A percentile compares a stretch with the other conserved stretches of the same genome.
Conservation (phyloP, 2,329 filamentous ascomycete genomes). For the Xylaria hypoxylon region DNA sequence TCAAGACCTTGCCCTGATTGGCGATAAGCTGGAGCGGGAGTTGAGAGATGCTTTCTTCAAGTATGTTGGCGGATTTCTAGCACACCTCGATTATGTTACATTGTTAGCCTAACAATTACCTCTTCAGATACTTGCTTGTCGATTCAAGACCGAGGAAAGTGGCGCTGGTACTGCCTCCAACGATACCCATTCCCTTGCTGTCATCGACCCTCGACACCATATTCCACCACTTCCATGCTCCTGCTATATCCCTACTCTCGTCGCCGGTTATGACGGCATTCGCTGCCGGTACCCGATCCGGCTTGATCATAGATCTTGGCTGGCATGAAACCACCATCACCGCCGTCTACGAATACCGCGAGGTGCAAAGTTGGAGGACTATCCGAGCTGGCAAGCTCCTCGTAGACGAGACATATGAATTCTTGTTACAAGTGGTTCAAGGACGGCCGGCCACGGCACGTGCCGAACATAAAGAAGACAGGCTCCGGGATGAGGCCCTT, state of each 20-base stretch:
- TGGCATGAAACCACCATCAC: slow-evolving; percentile 92
- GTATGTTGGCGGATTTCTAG: slow-evolving; percentile 59
- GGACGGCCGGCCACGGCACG: slow-evolving; percentile 40
- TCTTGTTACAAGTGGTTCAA: slow-evolving; percentile 64
- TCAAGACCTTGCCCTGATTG: slow-evolving; percentile 81
- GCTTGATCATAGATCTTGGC: slow-evolving; percentile 87
- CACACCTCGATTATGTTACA: background rate
- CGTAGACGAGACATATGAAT: slow-evolving; percentile 74
- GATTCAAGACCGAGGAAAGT: slow-evolving; percentile 82
- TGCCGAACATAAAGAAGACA: slow-evolving; percentile 47
- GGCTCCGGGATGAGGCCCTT: slow-evolving; percentile 55
- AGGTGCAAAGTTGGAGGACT: slow-evolving; percentile 77
- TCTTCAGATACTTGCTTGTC: slow-evolving; percentile 69
- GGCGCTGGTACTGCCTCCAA: slow-evolving; percentile 80
- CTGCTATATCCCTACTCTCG: slow-evolving; percentile 83
- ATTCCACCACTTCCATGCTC: slow-evolving; percentile 83
- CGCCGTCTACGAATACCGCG: slow-evolving; percentile 89
- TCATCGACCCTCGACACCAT: slow-evolving; percentile 80
- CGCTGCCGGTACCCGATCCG: slow-evolving; percentile 86
- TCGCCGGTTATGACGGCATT: slow-evolving; percentile 78
- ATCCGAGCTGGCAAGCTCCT: slow-evolving; percentile 80
- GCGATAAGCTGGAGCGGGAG: slow-evolving; percentile 87
- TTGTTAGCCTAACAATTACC: slow-evolving; percentile 6
- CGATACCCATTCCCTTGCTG: slow-evolving; percentile 81
- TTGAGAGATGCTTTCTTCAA: slow-evolving; percentile 85